Percentiles rank a stretch among this genome's conserved stretches.
Evolutionary conservation across 225 moss, liverwort and hornwort genomes (phyloP).

Genomic region (Bryum argenteum): DNA sequence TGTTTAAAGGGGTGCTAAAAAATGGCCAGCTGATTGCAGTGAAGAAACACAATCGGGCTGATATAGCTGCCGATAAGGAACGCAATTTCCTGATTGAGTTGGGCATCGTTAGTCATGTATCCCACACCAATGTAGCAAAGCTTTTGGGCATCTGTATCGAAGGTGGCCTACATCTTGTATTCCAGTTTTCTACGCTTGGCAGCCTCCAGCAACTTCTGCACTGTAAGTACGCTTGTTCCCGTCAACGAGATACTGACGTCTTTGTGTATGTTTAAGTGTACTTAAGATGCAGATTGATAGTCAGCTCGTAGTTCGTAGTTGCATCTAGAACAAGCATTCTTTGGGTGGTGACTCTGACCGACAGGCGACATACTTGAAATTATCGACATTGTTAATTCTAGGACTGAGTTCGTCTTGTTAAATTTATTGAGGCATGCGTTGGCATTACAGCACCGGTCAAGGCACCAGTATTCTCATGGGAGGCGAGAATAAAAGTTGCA

Average conservation of each 20-base stretch:
- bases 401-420: not conserved
- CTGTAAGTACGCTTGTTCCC: constrained; percentile 43
- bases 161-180: constrained; percentile 82
- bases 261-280: not conserved
- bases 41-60: constrained; percentile 80
- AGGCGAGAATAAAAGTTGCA: constrained; percentile 75
- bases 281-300: not conserved
- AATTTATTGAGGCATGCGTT: constrained; percentile 24
- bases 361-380: not conserved
- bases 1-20: constrained; percentile 67
- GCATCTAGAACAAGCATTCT: not conserved
- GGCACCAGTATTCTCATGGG: constrained; percentile 62
- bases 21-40: constrained; percentile 80
- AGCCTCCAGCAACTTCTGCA: constrained; percentile 78
- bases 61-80: constrained; percentile 75
- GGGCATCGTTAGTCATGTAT: constrained; percentile 88
- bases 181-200: constrained; percentile 80
- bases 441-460: constrained; percentile 45
- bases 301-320: constrained; percentile 4
- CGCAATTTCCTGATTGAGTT: constrained; percentile 80
- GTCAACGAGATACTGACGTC: not conserved
- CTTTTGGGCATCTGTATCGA: constrained; percentile 90
- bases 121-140: constrained; percentile 74
- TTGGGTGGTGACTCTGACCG: not conserved
- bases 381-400: not conserved